A percentile compares a stretch with the other conserved stretches of the same genome.
These are phyloP conservation scores for Citrullus mucosospermus DNA, from an alignment of 306 rosid species.

Conservation along the genomic window DNA sequence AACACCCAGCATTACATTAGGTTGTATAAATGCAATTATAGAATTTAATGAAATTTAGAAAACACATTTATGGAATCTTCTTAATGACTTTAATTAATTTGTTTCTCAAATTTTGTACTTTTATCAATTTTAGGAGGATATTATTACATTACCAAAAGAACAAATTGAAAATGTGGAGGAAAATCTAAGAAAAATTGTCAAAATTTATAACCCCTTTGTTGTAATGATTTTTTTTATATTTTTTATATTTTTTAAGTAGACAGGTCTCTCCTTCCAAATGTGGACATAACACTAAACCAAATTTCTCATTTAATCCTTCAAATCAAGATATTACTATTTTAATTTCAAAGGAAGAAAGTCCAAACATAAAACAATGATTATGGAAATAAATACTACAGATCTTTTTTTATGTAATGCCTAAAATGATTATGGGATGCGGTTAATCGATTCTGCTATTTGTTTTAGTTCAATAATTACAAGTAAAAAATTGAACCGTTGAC, in stretches of 20 bases:
- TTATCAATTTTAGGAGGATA: not conserved
- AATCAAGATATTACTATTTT: not conserved
- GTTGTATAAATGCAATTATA: conserved; percentile 1
- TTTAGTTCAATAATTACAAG: no score
- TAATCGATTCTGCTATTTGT: no score
- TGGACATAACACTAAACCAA: not conserved
- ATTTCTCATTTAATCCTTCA: not conserved
- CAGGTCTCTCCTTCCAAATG: conserved; percentile 1
- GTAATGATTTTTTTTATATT: not conserved
- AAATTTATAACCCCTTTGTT: not conserved
- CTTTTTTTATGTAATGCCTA: not conserved
- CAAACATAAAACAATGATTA: not conserved
- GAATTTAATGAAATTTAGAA: conserved; percentile 4
- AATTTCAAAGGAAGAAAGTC: not conserved
- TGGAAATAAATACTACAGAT: not conserved
- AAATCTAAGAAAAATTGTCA: not conserved
- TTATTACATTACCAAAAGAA: not conserved
- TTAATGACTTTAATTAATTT: conserved; percentile 7
- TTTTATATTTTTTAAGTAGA: not conserved
- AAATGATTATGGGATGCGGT: no score
- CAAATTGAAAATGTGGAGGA: not conserved
- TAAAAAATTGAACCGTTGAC: no score
- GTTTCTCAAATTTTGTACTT: not conserved
- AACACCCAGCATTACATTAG: conserved; percentile 4
- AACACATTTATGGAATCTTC: not conserved